Base-by-base conservation (phyloP, 2,329 filamentous ascomycete species). In the Chaetomiaceae sp. region DNA sequence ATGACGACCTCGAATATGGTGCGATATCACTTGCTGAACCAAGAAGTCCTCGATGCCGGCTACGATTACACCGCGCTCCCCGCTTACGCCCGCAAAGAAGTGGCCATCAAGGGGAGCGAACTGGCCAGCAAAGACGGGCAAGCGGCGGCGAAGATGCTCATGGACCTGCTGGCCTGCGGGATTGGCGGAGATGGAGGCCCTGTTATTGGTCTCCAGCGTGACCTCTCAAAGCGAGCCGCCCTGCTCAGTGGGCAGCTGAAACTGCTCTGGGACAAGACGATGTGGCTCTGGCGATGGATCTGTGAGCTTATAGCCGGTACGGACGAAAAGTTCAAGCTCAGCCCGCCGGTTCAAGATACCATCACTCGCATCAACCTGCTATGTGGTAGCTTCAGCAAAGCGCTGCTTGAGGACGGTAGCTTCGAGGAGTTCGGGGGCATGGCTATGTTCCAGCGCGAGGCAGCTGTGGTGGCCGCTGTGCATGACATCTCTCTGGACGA, bases 231-330 rank as follows among this genome's bases (percentile, higher is more conserved):
- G 9, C 47, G 38, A 3, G 18, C 5, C 17, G 34, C 22, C 1
- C 11, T 4, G 1, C 36, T 46, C 15, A 22, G 38, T 12, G 53
- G 60, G 18, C 44, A 44, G 7, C 55, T 50, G 42, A 53, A 53
- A 43, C 42, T 65, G 26, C 65, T 19, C 58, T 67, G 19, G 56
- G 54, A 56, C 38, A 56, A 56, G 43, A 20, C 29, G 12, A 48
- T 56, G 50, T 56, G 48, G 47, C 37, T 56, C 9, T 7, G 32
- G 8, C 24, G 19, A 5, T 56, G 49, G 47, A 47, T 52, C 1
- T n/a, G 14, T 2, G 24, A 24, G 3, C 22, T 42, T 8, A 12
- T 9, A n/a, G 11, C 20, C 17, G 17, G 11, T 11, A 34, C 32
- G n/a, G 4, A 9, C 19, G 6, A 11, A 10, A 19, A n/a, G 9